phyloP scores from a whole-genome alignment of 768 basidiomycete genomes.

The Guyanaporus albipodus region DNA sequence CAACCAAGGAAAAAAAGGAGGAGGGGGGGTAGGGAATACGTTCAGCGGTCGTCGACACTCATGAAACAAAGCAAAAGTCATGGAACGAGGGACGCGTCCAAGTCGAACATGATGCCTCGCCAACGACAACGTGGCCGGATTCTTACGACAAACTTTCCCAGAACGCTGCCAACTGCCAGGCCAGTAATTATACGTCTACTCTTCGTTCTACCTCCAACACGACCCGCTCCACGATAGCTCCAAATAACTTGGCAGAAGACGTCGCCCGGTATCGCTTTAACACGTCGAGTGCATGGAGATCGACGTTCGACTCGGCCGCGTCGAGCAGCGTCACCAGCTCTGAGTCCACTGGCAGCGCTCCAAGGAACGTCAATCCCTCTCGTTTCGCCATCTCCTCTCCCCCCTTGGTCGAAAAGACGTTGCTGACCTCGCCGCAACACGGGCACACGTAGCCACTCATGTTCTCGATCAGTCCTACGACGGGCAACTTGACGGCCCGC shows the following conservation, averaged over 20 bases:
- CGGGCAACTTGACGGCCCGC: constrained; percentile 77
- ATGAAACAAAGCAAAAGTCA: constrained; percentile 29
- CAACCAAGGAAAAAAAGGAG: constrained; percentile 7
- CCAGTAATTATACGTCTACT: too few relatives aligned
- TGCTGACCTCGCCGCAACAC: constrained; percentile 92
- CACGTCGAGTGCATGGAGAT: constrained; percentile 43
- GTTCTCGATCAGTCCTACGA: constrained; percentile 93
- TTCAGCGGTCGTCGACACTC: constrained; percentile 27
- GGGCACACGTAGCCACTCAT: constrained; percentile 99
- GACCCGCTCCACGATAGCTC: constrained; percentile 48
- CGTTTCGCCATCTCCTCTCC: constrained; percentile 82
- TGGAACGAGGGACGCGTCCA: constrained; percentile 21
- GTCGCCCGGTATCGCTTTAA: constrained; percentile 64
- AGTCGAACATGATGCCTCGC: constrained; percentile 24
- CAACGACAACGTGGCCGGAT: constrained; percentile 23
- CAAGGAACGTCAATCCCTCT: constrained; percentile 75
- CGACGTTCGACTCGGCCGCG: constrained; percentile 42
- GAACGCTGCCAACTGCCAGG: constrained; percentile 3
- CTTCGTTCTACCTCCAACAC: constrained; percentile 28
- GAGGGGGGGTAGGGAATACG: constrained; percentile 14
- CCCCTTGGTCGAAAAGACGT: constrained; percentile 92
- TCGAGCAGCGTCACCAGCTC: constrained; percentile 86
- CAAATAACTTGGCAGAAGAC: constrained; percentile 65
- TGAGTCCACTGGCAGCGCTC: constrained; percentile 89
- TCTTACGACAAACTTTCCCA: constrained; percentile 28